Evolutionary conservation across 192 early-diverging fungal species (phyloP).

Genomic region (Coemansia umbellata): DNA sequence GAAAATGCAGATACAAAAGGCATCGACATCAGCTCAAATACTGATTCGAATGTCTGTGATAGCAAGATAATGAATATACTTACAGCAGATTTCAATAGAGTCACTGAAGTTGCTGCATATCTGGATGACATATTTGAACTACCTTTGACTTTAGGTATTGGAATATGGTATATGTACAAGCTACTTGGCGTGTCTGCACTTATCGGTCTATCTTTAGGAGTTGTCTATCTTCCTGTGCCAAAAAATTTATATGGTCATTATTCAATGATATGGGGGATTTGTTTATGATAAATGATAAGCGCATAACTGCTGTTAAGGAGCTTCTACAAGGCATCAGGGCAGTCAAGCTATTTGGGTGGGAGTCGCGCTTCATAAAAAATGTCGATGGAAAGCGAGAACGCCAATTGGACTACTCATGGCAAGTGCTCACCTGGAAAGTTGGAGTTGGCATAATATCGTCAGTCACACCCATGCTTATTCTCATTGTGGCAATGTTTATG

Average conservation of each 20-base stretch:
- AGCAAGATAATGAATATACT: slow-evolving; percentile 73
- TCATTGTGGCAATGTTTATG: slow-evolving; percentile 61
- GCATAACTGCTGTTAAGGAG: slow-evolving; percentile 76
- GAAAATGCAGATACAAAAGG: slow-evolving; percentile 16
- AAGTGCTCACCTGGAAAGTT: slow-evolving; percentile 46
- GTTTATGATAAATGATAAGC: slow-evolving; percentile 61
- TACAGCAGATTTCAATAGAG: slow-evolving; percentile 63
- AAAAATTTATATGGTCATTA: slow-evolving; percentile 51
- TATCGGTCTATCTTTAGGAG: slow-evolving; percentile 66
- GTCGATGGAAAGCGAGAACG: slow-evolving; percentile 59
- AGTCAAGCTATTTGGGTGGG: slow-evolving; percentile 89
- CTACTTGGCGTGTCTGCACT: slow-evolving; percentile 80
- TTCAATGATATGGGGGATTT: slow-evolving; percentile 50
- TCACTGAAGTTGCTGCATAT: slow-evolving; percentile 54
- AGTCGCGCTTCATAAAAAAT: slow-evolving; percentile 62
- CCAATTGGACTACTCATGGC: slow-evolving; percentile 56
- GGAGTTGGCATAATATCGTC: slow-evolving; percentile 50
- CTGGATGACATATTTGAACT: slow-evolving; percentile 59
- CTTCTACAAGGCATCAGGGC: slow-evolving; percentile 84
- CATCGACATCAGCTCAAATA: slow-evolving; percentile 1
- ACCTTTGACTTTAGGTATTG: slow-evolving; percentile 62
- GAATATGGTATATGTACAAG: slow-evolving; percentile 64
- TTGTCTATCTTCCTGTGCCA: slow-evolving; percentile 56
- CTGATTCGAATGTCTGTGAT: slow-evolving; percentile 36
- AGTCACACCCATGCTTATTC: slow-evolving; percentile 59